phyloP scores from a whole-genome alignment of 805 yeast genomes.

The Myxozyma vanderwaltii region DNA sequence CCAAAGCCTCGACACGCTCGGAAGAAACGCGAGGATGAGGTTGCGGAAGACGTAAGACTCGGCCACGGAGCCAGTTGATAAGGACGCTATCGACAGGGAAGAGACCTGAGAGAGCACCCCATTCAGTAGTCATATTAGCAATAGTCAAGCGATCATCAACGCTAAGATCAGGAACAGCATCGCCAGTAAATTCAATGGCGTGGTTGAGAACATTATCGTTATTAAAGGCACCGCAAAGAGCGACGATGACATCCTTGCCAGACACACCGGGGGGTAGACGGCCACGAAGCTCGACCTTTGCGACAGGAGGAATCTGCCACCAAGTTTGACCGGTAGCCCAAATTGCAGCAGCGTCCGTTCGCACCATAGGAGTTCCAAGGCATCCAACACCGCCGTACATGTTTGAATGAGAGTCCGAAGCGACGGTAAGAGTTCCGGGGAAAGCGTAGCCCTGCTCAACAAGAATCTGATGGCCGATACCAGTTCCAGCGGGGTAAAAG shows the following conservation, averaged over 20 bases:
- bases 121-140: slow-evolving; percentile 97
- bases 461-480: slow-evolving; percentile 99
- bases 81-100: slow-evolving; percentile 92
- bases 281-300: slow-evolving; percentile 84
- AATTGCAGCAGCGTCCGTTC: slow-evolving; percentile 98
- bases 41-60: slow-evolving; percentile 60
- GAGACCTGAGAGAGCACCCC: slow-evolving; percentile 97
- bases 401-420: slow-evolving; percentile 96
- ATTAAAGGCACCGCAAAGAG: slow-evolving; percentile 89
- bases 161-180: slow-evolving; percentile 66
- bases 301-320: slow-evolving; percentile 99
- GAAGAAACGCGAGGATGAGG: slow-evolving; percentile 79
- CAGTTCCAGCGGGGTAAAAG: slow-evolving; percentile 98
- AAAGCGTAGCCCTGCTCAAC: slow-evolving; percentile 98
- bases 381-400: slow-evolving; percentile 97
- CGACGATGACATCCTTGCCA: slow-evolving; percentile 96
- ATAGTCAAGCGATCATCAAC: slow-evolving; percentile 87
- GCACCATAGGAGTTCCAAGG: slow-evolving; percentile 94
- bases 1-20: slow-evolving; percentile 57
- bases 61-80: slow-evolving; percentile 72
- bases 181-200: slow-evolving; percentile 93
- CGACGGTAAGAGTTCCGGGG: slow-evolving; percentile 90
- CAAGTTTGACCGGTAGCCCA: slow-evolving; percentile 99
- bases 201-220: slow-evolving; percentile 85
- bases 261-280: slow-evolving; percentile 81